Evolutionary conservation across 345 rosid genomes (phyloP), one percentile per base, ranked within the genome.

Genomic region (Citrus glauca): DNA sequence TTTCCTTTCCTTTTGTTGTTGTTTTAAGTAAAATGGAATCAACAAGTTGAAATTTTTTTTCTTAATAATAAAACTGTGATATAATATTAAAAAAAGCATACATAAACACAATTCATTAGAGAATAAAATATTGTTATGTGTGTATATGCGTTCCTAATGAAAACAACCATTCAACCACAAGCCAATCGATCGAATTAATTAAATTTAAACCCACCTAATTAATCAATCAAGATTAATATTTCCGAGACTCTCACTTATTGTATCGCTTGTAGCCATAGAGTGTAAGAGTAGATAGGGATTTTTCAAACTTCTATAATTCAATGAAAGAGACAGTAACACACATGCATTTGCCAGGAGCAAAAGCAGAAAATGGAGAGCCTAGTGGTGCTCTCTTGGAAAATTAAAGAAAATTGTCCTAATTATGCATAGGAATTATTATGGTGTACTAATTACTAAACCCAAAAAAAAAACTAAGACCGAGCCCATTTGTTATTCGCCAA

Each of bases 281-380:
- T 0, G 27, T 25, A 25, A 59, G 28, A 59, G 28, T 59, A 59
- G 27, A 59, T 22, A 1, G 9, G 62, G 28, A 59, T 59, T 59
- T 59, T 59, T 8, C 25, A 59, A 59, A 59, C 6, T n/a, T 59
- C 13, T 11, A 59, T 59, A 22, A 59, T 22, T 24, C 3, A 59
- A 60, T 62, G 81, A 77, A 81, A 57, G 71, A 45, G 66, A 60
- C 81, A 35, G 71, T n/a, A 71, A 38, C 20, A 37, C 45, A 74
- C 76, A 24, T 20, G 66, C 11, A 69, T 30, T 57, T 48, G 75
- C 30, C 22, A 17, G 57, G 22, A 53, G 16, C 48, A 42, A 20
- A 7, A 73, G 56, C 38, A 72, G 35, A 67, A 38, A 22, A 11
- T 25, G 24, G 4, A 56, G 60, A 56, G 61, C 50, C 50, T 45